phyloP scores from a whole-genome alignment of 1,284 basidiomycete genomes.

The Neolentinus lepideus region DNA sequence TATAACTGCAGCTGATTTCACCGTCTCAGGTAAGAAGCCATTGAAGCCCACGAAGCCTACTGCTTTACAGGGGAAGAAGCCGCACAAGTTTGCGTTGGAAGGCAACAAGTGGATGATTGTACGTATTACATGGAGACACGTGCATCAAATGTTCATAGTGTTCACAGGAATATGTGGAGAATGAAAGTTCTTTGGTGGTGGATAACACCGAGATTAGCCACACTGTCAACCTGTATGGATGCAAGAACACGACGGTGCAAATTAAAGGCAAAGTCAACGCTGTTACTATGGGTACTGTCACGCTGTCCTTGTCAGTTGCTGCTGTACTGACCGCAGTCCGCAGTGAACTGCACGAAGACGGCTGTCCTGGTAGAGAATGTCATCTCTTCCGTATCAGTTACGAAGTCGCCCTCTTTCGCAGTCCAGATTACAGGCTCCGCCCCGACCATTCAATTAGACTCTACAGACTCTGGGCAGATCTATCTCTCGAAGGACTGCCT shows the following conservation, averaged over 20 bases:
- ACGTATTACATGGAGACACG: conserved; percentile 23
- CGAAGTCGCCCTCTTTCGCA: conserved; percentile 88
- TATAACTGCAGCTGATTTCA: neutral
- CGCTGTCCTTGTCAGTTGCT: conserved; percentile 2
- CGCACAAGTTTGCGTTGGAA: conserved; percentile 84
- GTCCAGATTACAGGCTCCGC: conserved; percentile 87
- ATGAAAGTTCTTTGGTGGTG: conserved; percentile 69
- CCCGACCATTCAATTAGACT: conserved; percentile 92
- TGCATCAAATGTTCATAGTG: neutral
- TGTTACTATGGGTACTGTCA: conserved; percentile 71
- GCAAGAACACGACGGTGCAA: conserved; percentile 85
- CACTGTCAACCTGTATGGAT: conserved; percentile 85
- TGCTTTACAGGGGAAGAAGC: conserved; percentile 81
- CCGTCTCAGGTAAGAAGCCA: conserved; percentile 52
- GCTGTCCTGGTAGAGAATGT: conserved; percentile 88
- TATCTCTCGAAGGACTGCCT: conserved; percentile 86
- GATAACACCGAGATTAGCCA: conserved; percentile 81
- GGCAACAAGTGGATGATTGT: conserved; percentile 95
- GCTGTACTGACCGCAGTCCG: conserved; percentile 2
- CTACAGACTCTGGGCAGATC: conserved; percentile 92
- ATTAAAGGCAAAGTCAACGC: conserved; percentile 96
- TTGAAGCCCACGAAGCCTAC: conserved; percentile 78
- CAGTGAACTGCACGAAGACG: conserved; percentile 89
- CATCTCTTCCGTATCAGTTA: conserved; percentile 85
- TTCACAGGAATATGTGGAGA: conserved; percentile 87